phyloP scores from a whole-genome alignment of 306 rosid species.

The Lagenaria siceraria region DNA sequence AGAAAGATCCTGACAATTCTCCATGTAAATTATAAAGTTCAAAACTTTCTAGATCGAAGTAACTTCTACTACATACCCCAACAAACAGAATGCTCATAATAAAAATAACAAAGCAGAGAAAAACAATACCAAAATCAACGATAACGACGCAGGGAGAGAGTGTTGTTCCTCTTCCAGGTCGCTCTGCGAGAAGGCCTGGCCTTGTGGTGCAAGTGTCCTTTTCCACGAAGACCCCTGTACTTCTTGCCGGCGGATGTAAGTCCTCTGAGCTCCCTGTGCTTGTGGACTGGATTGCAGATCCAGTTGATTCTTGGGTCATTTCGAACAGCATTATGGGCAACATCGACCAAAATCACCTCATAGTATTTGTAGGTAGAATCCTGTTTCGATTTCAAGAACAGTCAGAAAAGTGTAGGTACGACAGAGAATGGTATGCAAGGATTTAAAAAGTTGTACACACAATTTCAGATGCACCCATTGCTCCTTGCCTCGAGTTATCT shows the following conservation, averaged over 20 bases:
- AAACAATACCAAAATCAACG: constrained; percentile 27
- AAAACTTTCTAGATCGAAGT: not conserved
- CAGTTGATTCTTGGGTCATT: constrained; percentile 89
- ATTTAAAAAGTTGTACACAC: not conserved
- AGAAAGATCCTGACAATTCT: not conserved
- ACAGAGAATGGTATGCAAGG: not conserved
- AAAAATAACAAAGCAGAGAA: not conserved
- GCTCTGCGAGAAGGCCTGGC: constrained; percentile 75
- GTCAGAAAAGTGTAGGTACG: no score
- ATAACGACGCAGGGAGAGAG: constrained; percentile 70
- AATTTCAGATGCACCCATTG: not conserved
- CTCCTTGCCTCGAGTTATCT: not conserved
- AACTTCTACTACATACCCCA: constrained; percentile 23
- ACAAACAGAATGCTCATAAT: constrained; percentile 3
- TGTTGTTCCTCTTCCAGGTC: constrained; percentile 84
- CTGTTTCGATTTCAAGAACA: constrained; percentile 16
- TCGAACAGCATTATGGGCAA: constrained; percentile 55
- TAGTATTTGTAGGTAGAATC: constrained; percentile 77
- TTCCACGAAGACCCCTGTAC: constrained; percentile 68
- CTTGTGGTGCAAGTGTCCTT: constrained; percentile 65
- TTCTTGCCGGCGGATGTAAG: constrained; percentile 77
- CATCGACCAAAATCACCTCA: constrained; percentile 68
- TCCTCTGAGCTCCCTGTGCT: constrained; percentile 82
- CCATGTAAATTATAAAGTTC: not conserved
- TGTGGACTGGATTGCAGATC: constrained; percentile 74